These are phyloP conservation scores for Favolaschia claudopus DNA, from an alignment of 768 basidiomycete species.

Conservation along the genomic window DNA sequence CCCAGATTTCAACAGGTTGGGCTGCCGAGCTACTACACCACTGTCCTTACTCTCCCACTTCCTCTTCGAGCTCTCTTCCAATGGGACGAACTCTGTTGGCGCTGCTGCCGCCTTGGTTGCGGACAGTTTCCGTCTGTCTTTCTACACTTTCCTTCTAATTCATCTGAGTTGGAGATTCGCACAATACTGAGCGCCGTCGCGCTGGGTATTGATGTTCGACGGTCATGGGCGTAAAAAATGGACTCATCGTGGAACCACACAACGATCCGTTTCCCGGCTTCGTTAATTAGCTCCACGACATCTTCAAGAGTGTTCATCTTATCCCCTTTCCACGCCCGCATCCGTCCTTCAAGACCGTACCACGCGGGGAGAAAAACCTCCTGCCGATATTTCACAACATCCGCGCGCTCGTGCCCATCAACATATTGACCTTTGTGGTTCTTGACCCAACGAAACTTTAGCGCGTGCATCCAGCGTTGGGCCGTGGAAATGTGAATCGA, in stretches of 20 bases:
- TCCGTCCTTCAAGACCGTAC: conserved; percentile 5
- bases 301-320: background rate
- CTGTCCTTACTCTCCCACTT: too few relatives aligned
- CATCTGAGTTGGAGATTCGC: too few relatives aligned
- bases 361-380: conserved; percentile 29
- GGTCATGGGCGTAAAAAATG: background rate
- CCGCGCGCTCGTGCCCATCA: conserved; percentile 42
- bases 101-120: too few relatives aligned
- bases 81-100: too few relatives aligned
- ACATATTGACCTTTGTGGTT: conserved; percentile 34
- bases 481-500: conserved; percentile 27
- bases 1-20: too few relatives aligned
- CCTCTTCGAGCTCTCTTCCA: too few relatives aligned
- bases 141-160: too few relatives aligned
- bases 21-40: too few relatives aligned
- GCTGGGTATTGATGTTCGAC: too few relatives aligned
- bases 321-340: conserved; percentile 6
- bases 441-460: conserved; percentile 22
- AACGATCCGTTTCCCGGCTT: conserved; percentile 1
- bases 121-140: too few relatives aligned
- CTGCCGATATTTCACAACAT: conserved; percentile 40
- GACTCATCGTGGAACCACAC: conserved; percentile 39
- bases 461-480: conserved; percentile 24
- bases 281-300: background rate
- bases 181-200: too few relatives aligned